Evolutionary conservation across 2,329 filamentous ascomycete species (phyloP).

Genomic region (Periconia sp.): DNA sequence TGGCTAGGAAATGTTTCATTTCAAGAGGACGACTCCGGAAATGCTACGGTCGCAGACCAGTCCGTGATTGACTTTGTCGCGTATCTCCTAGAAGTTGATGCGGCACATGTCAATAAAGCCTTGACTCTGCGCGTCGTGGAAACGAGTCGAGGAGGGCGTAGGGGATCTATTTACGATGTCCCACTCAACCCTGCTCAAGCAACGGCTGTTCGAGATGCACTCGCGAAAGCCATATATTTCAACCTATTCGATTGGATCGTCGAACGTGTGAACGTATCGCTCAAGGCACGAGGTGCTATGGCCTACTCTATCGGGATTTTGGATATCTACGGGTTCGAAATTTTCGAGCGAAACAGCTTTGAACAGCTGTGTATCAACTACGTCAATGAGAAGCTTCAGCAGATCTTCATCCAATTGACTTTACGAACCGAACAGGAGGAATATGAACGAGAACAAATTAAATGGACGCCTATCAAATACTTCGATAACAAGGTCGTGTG

Average conservation of each 20-base stretch:
- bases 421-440: slow-evolving; percentile 97
- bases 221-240: slow-evolving; percentile 95
- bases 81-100: slow-evolving; percentile 87
- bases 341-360: slow-evolving; percentile 98
- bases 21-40: slow-evolving; percentile 84
- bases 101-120: slow-evolving; percentile 79
- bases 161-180: slow-evolving; percentile 72
- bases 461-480: slow-evolving; percentile 99
- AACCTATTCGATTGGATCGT: slow-evolving; percentile 99
- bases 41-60: slow-evolving; percentile 84
- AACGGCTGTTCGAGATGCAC: slow-evolving; percentile 82
- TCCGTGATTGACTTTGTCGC: slow-evolving; percentile 94
- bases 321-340: slow-evolving; percentile 99
- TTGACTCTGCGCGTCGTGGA: slow-evolving; percentile 88
- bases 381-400: slow-evolving; percentile 98
- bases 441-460: slow-evolving; percentile 92
- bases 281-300: slow-evolving; percentile 77
- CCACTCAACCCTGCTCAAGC: slow-evolving; percentile 90
- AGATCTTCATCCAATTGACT: slow-evolving; percentile 98
- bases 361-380: slow-evolving; percentile 99
- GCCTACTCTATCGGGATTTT: slow-evolving; percentile 92
- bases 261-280: slow-evolving; percentile 83
- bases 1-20: slow-evolving; percentile 97
- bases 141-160: slow-evolving; percentile 68
- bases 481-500: slow-evolving; percentile 99